phyloP scores from a whole-genome alignment of 116 monocot species.

The Phalaenopsis hybrid region DNA sequence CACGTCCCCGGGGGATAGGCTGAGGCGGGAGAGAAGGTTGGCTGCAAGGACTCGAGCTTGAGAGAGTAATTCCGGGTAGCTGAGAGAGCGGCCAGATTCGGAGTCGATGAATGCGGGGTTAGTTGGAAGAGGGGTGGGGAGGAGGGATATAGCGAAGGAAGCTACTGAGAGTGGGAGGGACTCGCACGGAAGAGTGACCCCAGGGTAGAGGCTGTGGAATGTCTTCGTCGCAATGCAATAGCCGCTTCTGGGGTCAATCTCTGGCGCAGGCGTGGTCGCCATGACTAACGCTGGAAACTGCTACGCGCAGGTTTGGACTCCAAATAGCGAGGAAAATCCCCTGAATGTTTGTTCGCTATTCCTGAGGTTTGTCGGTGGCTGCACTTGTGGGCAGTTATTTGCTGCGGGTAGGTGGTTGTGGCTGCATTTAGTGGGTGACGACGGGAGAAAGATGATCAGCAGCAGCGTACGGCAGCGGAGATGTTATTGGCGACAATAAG shows the following conservation, averaged over 20 bases:
- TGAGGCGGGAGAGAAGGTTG: conserved; percentile 13
- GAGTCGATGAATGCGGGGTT: conserved; percentile 42
- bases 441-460: no score
- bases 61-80: conserved; percentile 29
- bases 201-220: conserved; percentile 33
- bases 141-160: conserved; percentile 38
- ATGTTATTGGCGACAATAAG: no score
- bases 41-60: conserved; percentile 22
- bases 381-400: no score
- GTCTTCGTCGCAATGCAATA: conserved; percentile 25
- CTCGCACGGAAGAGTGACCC: conserved; percentile 23
- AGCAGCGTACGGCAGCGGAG: no score
- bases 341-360: no score
- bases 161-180: conserved; percentile 25
- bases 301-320: background rate
- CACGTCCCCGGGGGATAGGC: conserved; percentile 22
- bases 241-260: conserved; percentile 28
- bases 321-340: no score
- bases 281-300: background rate
- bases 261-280: background rate
- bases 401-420: no score
- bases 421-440: no score
- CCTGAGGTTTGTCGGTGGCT: no score
- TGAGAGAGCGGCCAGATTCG: conserved; percentile 26
- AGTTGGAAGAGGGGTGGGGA: conserved; percentile 29